phyloP scores from a whole-genome alignment of 495 filamentous ascomycete species.

The Daldinia caldariorum region DNA sequence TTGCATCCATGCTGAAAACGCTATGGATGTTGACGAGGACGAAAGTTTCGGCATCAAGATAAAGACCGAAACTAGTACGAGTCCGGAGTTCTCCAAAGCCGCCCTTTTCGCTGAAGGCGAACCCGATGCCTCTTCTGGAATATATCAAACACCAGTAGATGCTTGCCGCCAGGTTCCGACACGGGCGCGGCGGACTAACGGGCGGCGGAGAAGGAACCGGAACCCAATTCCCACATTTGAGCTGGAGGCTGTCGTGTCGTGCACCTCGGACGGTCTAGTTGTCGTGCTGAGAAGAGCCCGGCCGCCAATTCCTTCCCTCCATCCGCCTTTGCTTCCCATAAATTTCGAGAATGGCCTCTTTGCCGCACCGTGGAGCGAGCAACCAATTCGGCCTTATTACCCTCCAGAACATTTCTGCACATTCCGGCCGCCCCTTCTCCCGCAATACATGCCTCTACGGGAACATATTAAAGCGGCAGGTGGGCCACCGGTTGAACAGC shows the following conservation, averaged over 20 bases:
- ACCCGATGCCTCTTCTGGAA: background rate
- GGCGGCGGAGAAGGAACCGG: constrained; percentile 24
- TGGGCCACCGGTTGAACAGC: constrained; percentile 65
- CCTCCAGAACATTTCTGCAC: constrained; percentile 55
- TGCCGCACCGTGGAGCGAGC: constrained; percentile 77
- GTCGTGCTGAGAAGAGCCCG: constrained; percentile 82
- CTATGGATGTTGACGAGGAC: constrained; percentile 52
- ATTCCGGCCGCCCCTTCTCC: constrained; percentile 55
- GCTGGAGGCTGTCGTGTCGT: constrained; percentile 88
- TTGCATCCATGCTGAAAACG: constrained; percentile 18
- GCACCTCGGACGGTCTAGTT: constrained; percentile 88
- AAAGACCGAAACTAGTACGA: constrained; percentile 31
- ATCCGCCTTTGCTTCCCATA: constrained; percentile 57
- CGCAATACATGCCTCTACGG: constrained; percentile 56
- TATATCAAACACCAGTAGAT: constrained; percentile 15
- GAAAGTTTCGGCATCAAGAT: constrained; percentile 18
- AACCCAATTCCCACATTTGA: constrained; percentile 61
- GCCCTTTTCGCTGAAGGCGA: constrained; percentile 2
- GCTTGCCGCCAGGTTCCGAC: constrained; percentile 24
- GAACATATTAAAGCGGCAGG: constrained; percentile 57
- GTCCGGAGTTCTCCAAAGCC: constrained; percentile 28
- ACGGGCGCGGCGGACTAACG: constrained; percentile 17
- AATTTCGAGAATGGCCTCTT: constrained; percentile 75
- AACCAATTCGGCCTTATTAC: constrained; percentile 62
- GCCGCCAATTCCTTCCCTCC: constrained; percentile 69